These are phyloP conservation scores for Suzukiozyma palmioleophila DNA, from an alignment of 1,139 yeast genomes.

Conservation along the genomic window DNA sequence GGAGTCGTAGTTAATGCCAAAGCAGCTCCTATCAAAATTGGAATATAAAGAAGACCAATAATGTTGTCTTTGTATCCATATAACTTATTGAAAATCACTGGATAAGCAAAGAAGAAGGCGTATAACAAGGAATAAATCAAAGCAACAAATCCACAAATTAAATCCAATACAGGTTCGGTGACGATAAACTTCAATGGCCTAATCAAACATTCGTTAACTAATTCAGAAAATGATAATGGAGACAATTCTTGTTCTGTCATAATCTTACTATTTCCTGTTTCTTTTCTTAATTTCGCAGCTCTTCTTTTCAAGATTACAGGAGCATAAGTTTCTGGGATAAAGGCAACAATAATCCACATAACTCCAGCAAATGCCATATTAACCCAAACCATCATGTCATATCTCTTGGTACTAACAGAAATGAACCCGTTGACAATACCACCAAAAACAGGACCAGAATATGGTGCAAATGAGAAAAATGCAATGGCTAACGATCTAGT, in stretches of 20 bases:
- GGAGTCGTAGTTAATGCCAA: slow-evolving; percentile 73
- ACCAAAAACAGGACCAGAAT: slow-evolving; percentile 88
- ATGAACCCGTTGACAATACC: slow-evolving; percentile 89
- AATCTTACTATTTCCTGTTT: slow-evolving; percentile 75
- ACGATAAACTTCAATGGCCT: slow-evolving; percentile 72
- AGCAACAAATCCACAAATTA: slow-evolving; percentile 81
- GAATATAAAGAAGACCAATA: slow-evolving; percentile 81
- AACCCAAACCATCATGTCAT: slow-evolving; percentile 79
- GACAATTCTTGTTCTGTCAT: slow-evolving; percentile 91
- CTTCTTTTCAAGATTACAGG: slow-evolving; percentile 76
- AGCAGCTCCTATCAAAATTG: slow-evolving; percentile 80
- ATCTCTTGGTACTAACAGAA: slow-evolving; percentile 60
- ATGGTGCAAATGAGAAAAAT: slow-evolving; percentile 86
- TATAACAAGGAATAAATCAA: slow-evolving; percentile 81
- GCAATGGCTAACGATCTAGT: slow-evolving; percentile 89
- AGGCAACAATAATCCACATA: slow-evolving; percentile 60
- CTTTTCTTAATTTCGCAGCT: slow-evolving; percentile 66
- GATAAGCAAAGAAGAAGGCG: slow-evolving; percentile 90
- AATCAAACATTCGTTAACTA: slow-evolving; percentile 61
- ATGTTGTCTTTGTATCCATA: slow-evolving; percentile 65
- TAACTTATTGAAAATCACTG: slow-evolving; percentile 63
- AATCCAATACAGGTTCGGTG: slow-evolving; percentile 79
- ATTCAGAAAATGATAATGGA: slow-evolving; percentile 60
- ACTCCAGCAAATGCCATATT: slow-evolving; percentile 89
- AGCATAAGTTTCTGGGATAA: slow-evolving; percentile 86